These are phyloP conservation scores for Fraxinus platypoda DNA, from an alignment of 305 asterid genomes.

Conservation along the genomic window DNA sequence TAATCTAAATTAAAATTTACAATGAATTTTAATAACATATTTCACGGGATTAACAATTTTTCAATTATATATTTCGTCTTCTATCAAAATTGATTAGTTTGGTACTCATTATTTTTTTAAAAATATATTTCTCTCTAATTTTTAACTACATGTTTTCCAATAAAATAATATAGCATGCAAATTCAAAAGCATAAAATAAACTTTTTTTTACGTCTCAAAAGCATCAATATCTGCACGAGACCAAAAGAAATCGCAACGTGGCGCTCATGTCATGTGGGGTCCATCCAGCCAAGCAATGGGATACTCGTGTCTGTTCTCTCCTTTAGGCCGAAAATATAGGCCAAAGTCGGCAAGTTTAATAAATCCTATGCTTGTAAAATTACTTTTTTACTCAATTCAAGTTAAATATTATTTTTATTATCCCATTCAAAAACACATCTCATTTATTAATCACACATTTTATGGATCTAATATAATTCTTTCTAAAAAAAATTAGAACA, in stretches of 20 bases:
- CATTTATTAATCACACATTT: not conserved
- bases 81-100: no score
- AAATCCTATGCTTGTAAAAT: not conserved
- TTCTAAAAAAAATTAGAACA: not conserved
- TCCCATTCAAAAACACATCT: not conserved
- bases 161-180: no score
- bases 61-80: no score
- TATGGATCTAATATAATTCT: not conserved
- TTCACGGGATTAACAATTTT: no score
- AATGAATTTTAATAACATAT: no score
- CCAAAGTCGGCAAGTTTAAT: not conserved
- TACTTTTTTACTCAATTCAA: not conserved
- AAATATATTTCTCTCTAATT: no score
- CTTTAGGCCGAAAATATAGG: not conserved
- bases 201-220: not conserved
- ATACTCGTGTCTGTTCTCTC: not conserved
- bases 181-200: not conserved
- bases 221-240: not conserved
- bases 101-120: no score
- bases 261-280: not conserved
- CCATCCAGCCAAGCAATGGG: not conserved
- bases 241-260: not conserved
- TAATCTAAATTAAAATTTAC: no score
- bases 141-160: no score
- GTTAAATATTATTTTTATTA: not conserved